Base-by-base conservation (phyloP, 164 flowering plant genomes). In the Piper betle region DNA sequence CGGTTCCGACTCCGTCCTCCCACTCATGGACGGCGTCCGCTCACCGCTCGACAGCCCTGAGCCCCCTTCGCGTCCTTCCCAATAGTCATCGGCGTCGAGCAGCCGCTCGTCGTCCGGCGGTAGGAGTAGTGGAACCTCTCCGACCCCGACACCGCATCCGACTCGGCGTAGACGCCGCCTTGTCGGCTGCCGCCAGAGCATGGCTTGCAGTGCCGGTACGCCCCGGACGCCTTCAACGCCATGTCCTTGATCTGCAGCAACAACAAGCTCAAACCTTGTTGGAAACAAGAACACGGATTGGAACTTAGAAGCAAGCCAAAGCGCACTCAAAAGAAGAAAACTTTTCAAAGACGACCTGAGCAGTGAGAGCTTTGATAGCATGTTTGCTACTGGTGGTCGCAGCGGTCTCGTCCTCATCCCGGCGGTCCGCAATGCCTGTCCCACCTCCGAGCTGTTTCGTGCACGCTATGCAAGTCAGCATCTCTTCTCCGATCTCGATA, bases 381-480 rank as follows among this genome's bases (percentile, higher is more conserved):
- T 58, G 60, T 58, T 58, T 58, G 18, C 43, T 58, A 15, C 46
- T 58, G 19, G 60, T 42, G 8, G 60, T 58, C 16, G 43, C 60
- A 17, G 46, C 39, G 39, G 46, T 18, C 5, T 38, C 60, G 18
- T 58, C 60, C 6, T 58, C 60, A 38, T 58, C 60, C 81, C 86
- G 18, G 79, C 78, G 46, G 74, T 75, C 6, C 86, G 90, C 79
- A 10, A 77, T 73, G n/a, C 9, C 18, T 12, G 43, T 37, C 41
- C 61, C 39, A 74, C 88, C 85, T 58, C 69, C 74, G 43, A 76
- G 75, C 71, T 81, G 89, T 83, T 91, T 91, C 48, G 92, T 72
- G 73, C 97, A 88, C n/a, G 92, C 83, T 53, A 91, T 83, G 69
- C 97, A 91, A 10, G 96, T 86, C 79, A 86, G 68, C 97, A 91